A percentile compares a stretch with the other conserved stretches of the same genome.
Conservation (phyloP, 2,329 filamentous ascomycete genomes). For the Verticillium nonalfalfae region DNA sequence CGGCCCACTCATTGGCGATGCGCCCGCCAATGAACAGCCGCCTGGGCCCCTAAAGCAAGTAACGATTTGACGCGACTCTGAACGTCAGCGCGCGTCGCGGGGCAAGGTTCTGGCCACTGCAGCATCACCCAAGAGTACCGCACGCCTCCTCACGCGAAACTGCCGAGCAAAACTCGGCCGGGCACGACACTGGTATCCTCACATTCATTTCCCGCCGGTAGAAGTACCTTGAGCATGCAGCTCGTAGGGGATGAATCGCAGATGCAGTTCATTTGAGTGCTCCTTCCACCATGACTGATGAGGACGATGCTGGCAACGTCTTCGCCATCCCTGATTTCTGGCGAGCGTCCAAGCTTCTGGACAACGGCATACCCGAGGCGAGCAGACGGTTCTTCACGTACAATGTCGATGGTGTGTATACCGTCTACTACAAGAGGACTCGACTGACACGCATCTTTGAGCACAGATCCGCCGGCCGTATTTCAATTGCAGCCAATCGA, state of each 20-base stretch:
- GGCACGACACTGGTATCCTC: not conserved
- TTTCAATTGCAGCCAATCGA: conserved; percentile 8
- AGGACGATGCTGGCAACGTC: conserved; percentile 43
- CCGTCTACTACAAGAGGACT: not conserved
- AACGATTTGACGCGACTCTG: not conserved
- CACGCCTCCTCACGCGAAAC: not conserved
- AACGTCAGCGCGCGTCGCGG: not conserved
- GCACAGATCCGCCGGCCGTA: conserved; percentile 4
- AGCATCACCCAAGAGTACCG: not conserved
- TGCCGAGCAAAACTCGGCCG: too few relatives aligned
- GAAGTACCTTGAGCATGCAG: not conserved
- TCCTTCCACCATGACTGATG: conserved; percentile 26
- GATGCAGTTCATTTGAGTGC: not conserved
- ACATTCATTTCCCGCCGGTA: not conserved
- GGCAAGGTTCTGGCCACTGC: not conserved
- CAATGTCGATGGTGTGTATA: conserved; percentile 22
- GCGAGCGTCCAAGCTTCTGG: conserved; percentile 45
- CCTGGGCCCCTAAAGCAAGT: not conserved
- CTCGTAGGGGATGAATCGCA: not conserved
- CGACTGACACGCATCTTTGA: not conserved
- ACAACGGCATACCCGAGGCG: conserved; percentile 17
- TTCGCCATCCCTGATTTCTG: conserved; percentile 60
- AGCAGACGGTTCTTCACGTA: conserved; percentile 36
- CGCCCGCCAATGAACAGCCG: not conserved
- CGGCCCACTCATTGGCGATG: not conserved